Evolutionary conservation across 1,284 basidiomycete genomes (phyloP).

Genomic region (Caloboletus firmus): DNA sequence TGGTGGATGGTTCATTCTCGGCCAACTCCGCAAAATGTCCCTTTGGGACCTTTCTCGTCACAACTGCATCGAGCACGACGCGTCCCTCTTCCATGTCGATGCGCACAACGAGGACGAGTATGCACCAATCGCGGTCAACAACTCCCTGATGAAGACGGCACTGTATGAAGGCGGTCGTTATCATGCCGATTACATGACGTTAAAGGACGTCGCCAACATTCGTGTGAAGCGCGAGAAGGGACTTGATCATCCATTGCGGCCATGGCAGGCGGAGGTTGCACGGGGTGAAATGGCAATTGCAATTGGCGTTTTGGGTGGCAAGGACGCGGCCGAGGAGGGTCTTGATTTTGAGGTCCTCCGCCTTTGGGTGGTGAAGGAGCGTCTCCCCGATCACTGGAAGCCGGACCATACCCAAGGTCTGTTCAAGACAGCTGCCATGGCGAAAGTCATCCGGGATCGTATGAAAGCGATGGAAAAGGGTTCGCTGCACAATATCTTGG

Average conservation of each 20-base stretch:
- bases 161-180: slow-evolving; percentile 24
- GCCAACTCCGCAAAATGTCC: slow-evolving; percentile 31
- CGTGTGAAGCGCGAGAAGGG: slow-evolving; percentile 47
- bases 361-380: slow-evolving; percentile 52
- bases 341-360: slow-evolving; percentile 47
- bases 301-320: slow-evolving; percentile 43
- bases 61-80: slow-evolving; percentile 39
- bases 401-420: slow-evolving; percentile 49
- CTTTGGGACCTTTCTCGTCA: slow-evolving; percentile 44
- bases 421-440: slow-evolving; percentile 33
- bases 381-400: slow-evolving; percentile 53
- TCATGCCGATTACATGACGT: slow-evolving; percentile 20
- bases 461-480: slow-evolving; percentile 27
- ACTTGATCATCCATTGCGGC: slow-evolving; percentile 38
- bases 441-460: slow-evolving; percentile 26
- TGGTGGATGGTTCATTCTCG: slow-evolving; percentile 31
- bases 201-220: slow-evolving; percentile 45
- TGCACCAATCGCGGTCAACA: slow-evolving; percentile 30
- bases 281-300: slow-evolving; percentile 68
- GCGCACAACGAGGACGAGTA: slow-evolving; percentile 28
- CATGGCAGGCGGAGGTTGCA: slow-evolving; percentile 53
- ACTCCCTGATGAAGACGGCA: slow-evolving; percentile 25
- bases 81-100: slow-evolving; percentile 42
- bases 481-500: slow-evolving; percentile 21
- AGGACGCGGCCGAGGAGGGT: slow-evolving; percentile 31